Base-by-base conservation (phyloP, 1,139 yeast genomes). In the Protomyces inouyei region DNA sequence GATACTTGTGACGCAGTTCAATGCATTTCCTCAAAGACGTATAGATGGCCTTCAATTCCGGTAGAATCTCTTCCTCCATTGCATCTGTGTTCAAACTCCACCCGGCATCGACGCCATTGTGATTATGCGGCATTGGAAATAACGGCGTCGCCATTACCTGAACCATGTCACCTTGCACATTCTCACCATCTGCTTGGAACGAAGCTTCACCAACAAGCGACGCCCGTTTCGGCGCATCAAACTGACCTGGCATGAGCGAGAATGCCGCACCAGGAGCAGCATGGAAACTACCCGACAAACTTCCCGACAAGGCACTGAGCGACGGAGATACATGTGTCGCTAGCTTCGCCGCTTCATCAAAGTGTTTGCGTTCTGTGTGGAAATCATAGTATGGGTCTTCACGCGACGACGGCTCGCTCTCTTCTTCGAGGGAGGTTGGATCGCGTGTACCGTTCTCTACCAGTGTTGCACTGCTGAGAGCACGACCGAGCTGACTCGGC, bases 1-100 rank as follows among this genome's bases (percentile, higher is more conserved):
- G 87, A 73, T 92, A 95, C 73, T 86, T 87, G 71, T 83, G 85
- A 73, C 99, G 85, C 66, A 88, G 74, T 23, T 83, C 85, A 68
- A 93, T 80, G 72, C 97, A 88, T 48, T 80, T 78, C 68, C 84
- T 83, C 38, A 95, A 88, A 67, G 87, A 85, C 35, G 81, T 74
- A 73, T 87, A 93, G 71, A 93, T 81, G 56, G 82, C 84, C 64
- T 86, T 79, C 68, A 95, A 77, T 68, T 88, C 95, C 64, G 82
- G 81, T 35, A 61, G 28, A 9, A 61, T 61, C n/a, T 61, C 65
- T 8, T 59, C 65, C n/a, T 52, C 57, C 3, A 38, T 16, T 3
- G 63, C 63, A 28, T 59, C 63, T 14, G 38, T 43, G 21, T 55
- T 55, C 0, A 51, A n/a, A 3, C 51, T 18, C n/a, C 53, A 16